Conservation (phyloP, 768 basidiomycete genomes). For the Paxillus involutus region DNA sequence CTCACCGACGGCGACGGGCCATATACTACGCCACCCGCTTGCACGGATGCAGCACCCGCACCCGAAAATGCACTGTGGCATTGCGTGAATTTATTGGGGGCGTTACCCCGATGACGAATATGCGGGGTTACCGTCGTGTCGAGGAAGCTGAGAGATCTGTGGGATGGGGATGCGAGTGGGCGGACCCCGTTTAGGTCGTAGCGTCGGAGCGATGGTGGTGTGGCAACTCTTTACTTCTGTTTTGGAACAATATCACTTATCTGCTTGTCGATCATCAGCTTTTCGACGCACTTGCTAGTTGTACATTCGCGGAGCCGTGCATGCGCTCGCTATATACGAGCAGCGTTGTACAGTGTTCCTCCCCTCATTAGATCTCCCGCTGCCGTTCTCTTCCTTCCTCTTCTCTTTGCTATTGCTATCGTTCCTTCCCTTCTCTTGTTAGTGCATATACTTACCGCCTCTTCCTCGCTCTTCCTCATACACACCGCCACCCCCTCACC, state of each 20-base stretch:
- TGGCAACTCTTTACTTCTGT: not conserved
- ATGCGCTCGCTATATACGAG: too few relatives aligned
- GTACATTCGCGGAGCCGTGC: too few relatives aligned
- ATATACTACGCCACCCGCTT: not conserved
- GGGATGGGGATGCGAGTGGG: constrained; percentile 6
- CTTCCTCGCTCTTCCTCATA: not conserved
- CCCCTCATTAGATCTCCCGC: too few relatives aligned
- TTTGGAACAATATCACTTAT: not conserved
- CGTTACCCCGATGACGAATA: constrained; percentile 78
- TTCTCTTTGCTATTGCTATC: too few relatives aligned
- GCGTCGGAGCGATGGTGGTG: not conserved
- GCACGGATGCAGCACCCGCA: constrained; percentile 16
- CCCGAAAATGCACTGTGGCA: constrained; percentile 45
- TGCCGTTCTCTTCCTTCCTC: too few relatives aligned
- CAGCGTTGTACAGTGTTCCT: too few relatives aligned
- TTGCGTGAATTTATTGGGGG: constrained; percentile 85
- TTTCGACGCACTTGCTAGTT: too few relatives aligned
- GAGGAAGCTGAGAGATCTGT: constrained; percentile 55
- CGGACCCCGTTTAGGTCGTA: not conserved
- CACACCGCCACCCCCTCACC: too few relatives aligned
- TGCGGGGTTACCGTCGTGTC: constrained; percentile 83
- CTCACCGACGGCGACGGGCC: constrained; percentile 36
- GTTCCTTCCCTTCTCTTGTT: too few relatives aligned
- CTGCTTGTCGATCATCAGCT: not conserved
- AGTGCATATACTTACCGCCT: not conserved